These are phyloP conservation scores for Dentipellis fragilis DNA, from an alignment of 768 basidiomycete genomes.

Conservation along the genomic window DNA sequence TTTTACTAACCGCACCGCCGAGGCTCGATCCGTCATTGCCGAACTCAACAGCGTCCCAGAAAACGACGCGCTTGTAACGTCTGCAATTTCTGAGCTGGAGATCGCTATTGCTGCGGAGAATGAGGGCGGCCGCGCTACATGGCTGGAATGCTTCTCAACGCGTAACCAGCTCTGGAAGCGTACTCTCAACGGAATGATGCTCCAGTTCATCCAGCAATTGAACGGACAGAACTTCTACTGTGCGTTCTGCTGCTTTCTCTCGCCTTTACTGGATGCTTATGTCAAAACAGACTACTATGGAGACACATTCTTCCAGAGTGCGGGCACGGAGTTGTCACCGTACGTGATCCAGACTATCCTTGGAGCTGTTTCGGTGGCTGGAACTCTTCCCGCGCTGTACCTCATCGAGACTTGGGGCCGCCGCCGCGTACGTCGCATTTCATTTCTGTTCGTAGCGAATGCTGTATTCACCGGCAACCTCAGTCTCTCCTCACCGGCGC, in stretches of 20 bases:
- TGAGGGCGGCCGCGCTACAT: constrained; percentile 70
- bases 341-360: constrained; percentile 71
- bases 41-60: constrained; percentile 52
- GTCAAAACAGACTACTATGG: constrained; percentile 58
- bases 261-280: not conserved
- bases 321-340: constrained; percentile 58
- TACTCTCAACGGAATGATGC: constrained; percentile 73
- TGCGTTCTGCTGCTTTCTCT: constrained; percentile 21
- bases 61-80: constrained; percentile 49
- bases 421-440: constrained; percentile 35
- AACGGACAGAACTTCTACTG: constrained; percentile 80
- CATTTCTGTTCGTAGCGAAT: not conserved
- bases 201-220: constrained; percentile 73
- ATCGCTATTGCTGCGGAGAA: constrained; percentile 64
- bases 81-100: constrained; percentile 53
- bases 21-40: constrained; percentile 57
- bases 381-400: constrained; percentile 59
- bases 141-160: constrained; percentile 69
- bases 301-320: constrained; percentile 71
- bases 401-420: constrained; percentile 73
- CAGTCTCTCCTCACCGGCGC: constrained; percentile 62
- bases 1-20: constrained; percentile 38
- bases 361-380: constrained; percentile 65
- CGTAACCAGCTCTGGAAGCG: constrained; percentile 63
- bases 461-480: not conserved